Base-by-base conservation (phyloP, 75 land plant species). In the Azolla pinnata region DNA sequence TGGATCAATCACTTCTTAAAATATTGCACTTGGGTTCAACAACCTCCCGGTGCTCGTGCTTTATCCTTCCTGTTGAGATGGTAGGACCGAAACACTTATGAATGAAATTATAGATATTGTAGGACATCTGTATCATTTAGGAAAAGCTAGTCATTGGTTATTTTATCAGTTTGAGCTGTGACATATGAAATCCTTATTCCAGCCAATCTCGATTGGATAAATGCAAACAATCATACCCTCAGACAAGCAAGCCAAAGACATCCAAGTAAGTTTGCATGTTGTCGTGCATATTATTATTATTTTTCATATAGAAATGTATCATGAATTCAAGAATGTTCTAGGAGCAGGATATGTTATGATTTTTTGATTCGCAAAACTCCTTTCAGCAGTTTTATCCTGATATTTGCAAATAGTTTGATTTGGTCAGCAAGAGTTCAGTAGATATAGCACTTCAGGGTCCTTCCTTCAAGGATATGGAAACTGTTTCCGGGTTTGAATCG, bases 11-110 rank as follows among this genome's bases (percentile, higher is more conserved):
- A 81, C 63, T 92, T 92, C 72, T 71, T 80, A 26, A 89, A 83
- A 50, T 74, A 92, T 67, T 88, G 97, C 65, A 70, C 68, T 47
- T 92, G 97, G 97, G 65, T 92, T 61, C 84, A 83, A 63, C 71
- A 76, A 56, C 84, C 84, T 51, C 60, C 77, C 14, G 79, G 91
- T 67, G 68, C 74, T 24, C 85, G 91, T 62, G 86, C 86, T 35
- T 70, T 79, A 59, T 66, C 55, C 45, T 92, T 88, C 62, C 75
- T 92, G 26, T 76, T 85, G 32, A 74, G 44, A 54, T 80, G 97
- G 97, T 88, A 62, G 28, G 34, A 33, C n/a, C n/a, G n/a, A n/a
- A n/a, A n/a, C n/a, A n/a, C n/a, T n/a, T n/a, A n/a, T n/a, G n/a
- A n/a, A n/a, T n/a, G n/a, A n/a, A n/a, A n/a, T n/a, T n/a, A n/a